A percentile compares a stretch with the other conserved stretches of the same genome.
Conservation (phyloP, 352 stramenopile species). For the Achlya hypogyna region DNA sequence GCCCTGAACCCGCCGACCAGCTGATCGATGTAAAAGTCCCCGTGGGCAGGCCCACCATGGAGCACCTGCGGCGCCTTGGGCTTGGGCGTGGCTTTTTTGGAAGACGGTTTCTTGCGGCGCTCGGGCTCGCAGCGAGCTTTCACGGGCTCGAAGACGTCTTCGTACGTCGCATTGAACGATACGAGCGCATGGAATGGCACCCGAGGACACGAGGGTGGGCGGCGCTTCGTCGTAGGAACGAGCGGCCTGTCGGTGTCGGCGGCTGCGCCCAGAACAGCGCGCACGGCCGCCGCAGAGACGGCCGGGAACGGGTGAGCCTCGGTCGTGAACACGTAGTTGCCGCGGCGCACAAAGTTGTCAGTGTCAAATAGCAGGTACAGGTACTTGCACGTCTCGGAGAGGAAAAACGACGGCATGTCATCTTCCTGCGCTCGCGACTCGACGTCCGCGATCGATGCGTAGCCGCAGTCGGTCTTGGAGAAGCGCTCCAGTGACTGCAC, state of each 20-base stretch:
- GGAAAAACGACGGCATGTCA: slow-evolving; percentile 98
- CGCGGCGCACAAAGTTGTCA: slow-evolving; percentile 82
- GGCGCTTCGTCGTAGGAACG: not conserved
- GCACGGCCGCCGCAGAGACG: slow-evolving; percentile 20
- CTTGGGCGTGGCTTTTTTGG: slow-evolving; percentile 3
- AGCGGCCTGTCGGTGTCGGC: not conserved
- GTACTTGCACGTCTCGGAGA: slow-evolving; percentile 99
- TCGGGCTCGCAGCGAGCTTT: not conserved
- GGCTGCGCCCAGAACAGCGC: not conserved
- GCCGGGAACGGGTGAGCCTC: slow-evolving; percentile 93
- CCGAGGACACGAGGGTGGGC: not conserved
- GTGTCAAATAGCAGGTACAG: slow-evolving; percentile 94
- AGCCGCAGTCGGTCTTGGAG: slow-evolving; percentile 89
- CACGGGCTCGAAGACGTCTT: slow-evolving; percentile 2
- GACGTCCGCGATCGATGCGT: slow-evolving; percentile 83
- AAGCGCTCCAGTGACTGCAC: slow-evolving; percentile 86
- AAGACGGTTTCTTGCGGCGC: not conserved
- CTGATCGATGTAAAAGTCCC: slow-evolving; percentile 59
- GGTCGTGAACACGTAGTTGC: slow-evolving; percentile 93
- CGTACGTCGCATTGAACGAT: slow-evolving; percentile 26
- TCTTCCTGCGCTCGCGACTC: slow-evolving; percentile 86
- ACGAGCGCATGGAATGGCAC: slow-evolving; percentile 33
- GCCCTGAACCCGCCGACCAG: slow-evolving; percentile 25
- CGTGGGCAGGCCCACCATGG: slow-evolving; percentile 45
- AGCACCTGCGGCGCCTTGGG: slow-evolving; percentile 20